Evolutionary conservation across 306 rosid species (phyloP).

Genomic region (Cucumis cinereus): DNA sequence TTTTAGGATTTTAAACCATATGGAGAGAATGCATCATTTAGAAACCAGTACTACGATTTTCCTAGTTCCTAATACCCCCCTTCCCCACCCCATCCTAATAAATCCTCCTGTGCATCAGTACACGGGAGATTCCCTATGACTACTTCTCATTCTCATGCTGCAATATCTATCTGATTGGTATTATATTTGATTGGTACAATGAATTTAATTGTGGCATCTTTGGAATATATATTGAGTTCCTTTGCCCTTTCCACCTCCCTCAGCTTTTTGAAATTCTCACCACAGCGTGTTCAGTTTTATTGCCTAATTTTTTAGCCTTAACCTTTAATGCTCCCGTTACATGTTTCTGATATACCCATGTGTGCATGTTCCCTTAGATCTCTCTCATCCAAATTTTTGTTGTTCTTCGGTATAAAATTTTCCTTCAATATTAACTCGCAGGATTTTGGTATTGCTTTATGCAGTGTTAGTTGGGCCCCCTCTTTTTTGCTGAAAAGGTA

Average conservation of each 20-base stretch:
- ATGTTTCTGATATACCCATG: constrained; percentile 1
- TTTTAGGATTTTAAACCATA: not conserved
- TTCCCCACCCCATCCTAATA: not conserved
- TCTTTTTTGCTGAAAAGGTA: constrained; percentile 94
- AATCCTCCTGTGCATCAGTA: not conserved
- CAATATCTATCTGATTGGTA: not conserved
- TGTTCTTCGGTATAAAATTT: not conserved
- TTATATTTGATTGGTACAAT: not conserved
- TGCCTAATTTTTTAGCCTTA: not conserved
- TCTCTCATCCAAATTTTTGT: not conserved
- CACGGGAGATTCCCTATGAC: not conserved
- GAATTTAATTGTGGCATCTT: not conserved
- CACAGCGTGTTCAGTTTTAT: not conserved
- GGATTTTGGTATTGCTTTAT: constrained; percentile 22
- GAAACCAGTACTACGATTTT: not conserved
- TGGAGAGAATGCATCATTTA: not conserved
- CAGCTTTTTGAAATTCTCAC: not conserved
- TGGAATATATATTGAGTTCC: not conserved
- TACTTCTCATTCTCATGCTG: not conserved
- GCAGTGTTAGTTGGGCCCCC: constrained; percentile 97
- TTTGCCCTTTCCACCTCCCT: not conserved
- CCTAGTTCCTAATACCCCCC: not conserved
- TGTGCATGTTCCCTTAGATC: not conserved
- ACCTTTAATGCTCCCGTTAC: not conserved
- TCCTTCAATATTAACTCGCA: constrained; percentile 18